Conservation (phyloP, 2,329 filamentous ascomycete species). For the Alternaria sp. region DNA sequence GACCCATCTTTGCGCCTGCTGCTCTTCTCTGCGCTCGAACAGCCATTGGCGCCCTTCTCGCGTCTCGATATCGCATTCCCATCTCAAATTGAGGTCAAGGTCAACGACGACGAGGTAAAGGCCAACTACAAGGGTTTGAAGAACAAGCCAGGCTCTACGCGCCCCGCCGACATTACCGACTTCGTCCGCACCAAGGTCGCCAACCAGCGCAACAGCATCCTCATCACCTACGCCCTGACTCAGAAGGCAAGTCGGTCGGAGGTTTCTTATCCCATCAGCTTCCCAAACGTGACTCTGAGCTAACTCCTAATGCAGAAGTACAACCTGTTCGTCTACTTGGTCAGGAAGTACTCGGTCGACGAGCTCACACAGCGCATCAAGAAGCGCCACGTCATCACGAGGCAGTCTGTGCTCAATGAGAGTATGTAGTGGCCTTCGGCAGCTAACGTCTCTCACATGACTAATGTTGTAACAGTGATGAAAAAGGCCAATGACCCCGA, state of each 20-base stretch:
- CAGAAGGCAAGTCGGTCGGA: constrained; percentile 69
- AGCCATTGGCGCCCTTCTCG: constrained; percentile 37
- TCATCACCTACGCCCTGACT: constrained; percentile 91
- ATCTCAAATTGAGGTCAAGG: constrained; percentile 87
- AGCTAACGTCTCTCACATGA: not conserved
- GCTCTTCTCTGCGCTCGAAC: constrained; percentile 79
- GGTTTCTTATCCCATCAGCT: constrained; percentile 29
- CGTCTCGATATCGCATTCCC: constrained; percentile 81
- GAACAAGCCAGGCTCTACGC: constrained; percentile 93
- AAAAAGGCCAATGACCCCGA: constrained; percentile 84
- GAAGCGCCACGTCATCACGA: constrained; percentile 73
- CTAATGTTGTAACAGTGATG: constrained; percentile 64
- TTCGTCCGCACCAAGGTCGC: constrained; percentile 71
- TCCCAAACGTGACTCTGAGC: not conserved
- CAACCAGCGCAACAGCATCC: constrained; percentile 76
- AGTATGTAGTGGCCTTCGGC: constrained; percentile 57
- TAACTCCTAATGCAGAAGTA: constrained; percentile 46
- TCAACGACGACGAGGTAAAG: constrained; percentile 87
- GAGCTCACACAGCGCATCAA: constrained; percentile 73
- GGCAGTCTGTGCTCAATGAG: constrained; percentile 81
- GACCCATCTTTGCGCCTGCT: constrained; percentile 74
- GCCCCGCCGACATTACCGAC: constrained; percentile 88
- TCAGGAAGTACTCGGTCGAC: constrained; percentile 73
- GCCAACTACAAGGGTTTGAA: constrained; percentile 94
- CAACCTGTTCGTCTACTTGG: constrained; percentile 73